phyloP scores from a whole-genome alignment of 1,284 basidiomycete species.

The Athelia sp. region DNA sequence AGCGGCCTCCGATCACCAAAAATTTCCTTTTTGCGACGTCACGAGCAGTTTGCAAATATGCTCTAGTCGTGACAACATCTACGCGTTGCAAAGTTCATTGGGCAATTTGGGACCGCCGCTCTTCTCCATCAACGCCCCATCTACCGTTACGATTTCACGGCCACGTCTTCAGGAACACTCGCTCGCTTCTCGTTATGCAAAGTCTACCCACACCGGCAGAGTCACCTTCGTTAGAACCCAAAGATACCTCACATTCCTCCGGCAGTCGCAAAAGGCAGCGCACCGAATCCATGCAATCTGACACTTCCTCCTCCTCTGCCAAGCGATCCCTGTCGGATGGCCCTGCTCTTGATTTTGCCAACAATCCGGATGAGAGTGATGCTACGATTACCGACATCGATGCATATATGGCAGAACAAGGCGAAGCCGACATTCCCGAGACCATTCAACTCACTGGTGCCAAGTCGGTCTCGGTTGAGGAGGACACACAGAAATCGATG shows the following conservation, averaged over 20 bases:
- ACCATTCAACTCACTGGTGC: constrained; percentile 16
- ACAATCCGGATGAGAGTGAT: constrained; percentile 35
- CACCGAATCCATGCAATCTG: constrained; percentile 45
- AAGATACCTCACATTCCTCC: constrained; percentile 18
- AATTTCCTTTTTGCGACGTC: too few species aligned
- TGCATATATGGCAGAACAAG: constrained; percentile 69
- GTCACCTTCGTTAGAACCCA: constrained; percentile 21
- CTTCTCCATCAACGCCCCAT: neutral
- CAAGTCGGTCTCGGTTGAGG: constrained; percentile 4
- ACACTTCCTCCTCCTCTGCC: constrained; percentile 54
- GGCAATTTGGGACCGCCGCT: too few species aligned
- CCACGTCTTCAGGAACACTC: neutral
- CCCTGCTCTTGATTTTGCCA: constrained; percentile 34
- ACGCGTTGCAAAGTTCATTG: too few species aligned
- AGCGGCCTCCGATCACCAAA: too few species aligned
- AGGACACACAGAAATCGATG: constrained; percentile 19
- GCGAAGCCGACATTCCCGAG: constrained; percentile 32
- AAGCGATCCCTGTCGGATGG: constrained; percentile 69
- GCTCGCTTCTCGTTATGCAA: constrained; percentile 17
- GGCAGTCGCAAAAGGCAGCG: constrained; percentile 41
- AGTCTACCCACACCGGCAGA: constrained; percentile 26
- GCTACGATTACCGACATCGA: constrained; percentile 47
- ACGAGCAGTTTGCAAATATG: too few species aligned
- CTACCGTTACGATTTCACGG: neutral
- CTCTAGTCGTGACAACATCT: too few species aligned